Evolutionary conservation across 352 stramenopile species (phyloP), one percentile per base, ranked within the genome.

Genomic region (Pythium rhizo-oryzae): DNA sequence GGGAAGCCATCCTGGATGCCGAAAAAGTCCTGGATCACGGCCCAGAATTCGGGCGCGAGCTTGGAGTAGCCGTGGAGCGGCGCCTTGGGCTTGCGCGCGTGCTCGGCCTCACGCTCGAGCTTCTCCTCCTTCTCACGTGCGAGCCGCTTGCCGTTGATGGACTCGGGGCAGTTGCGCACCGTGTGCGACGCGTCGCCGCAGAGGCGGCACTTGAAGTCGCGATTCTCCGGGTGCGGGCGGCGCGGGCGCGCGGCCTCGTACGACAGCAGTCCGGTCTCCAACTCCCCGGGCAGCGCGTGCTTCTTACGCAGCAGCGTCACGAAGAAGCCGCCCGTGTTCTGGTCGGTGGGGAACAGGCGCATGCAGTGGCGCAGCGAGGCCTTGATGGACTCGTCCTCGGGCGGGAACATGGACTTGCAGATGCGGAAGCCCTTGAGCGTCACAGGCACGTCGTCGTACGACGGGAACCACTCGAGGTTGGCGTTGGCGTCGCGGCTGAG

Each of bases 321-420:
- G 74, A 99, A 99, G 76, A 99, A 99, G 19, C 97, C 97, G 33
- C 97, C 97, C 1, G 96, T 98, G 74, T 99, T 94, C 58, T 99
- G 89, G 77, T 99, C 96, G 23, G 98, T 98, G 6, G 98, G 98
- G 53, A 99, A 90, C 41, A 99, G 84, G 8, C 97, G 86, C 71
- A 98, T 81, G 67, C 93, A 98, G 24, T 82, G 67, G 46, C 93
- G 75, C 21, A 98, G 76, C 39, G 85, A 53, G 2, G 53, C 52
- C 2, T 44, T 43, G 37, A 76, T 74, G 9, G 75, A 64, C 33
- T 96, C 65, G 28, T 83, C 59, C 1, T 85, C 59, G 5, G 92
- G 81, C 23, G 93, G 91, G 66, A 97, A 98, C 78, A 98, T 96
- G 18, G 85, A 90, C 24, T 72, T 80, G 2, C 63, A 58, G 35